These are phyloP conservation scores for Hydrangea macrophylla DNA, from an alignment of 148 eudicot genomes.

Conservation along the genomic window DNA sequence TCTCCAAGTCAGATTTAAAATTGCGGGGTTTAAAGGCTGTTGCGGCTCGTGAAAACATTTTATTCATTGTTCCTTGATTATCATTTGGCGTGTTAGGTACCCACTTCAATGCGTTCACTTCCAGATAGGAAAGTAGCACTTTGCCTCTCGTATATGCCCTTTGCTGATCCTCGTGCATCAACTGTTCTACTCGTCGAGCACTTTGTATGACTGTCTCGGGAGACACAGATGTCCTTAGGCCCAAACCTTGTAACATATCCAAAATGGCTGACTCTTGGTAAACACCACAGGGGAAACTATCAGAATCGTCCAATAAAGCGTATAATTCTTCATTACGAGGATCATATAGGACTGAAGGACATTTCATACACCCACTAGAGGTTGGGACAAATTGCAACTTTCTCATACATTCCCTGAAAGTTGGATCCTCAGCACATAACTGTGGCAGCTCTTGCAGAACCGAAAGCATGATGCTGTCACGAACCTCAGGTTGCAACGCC, in stretches of 20 bases:
- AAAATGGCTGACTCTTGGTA: slow-evolving; percentile 62
- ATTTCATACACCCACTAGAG: slow-evolving; percentile 52
- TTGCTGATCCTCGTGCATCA: slow-evolving; percentile 59
- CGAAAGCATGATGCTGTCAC: slow-evolving; percentile 78
- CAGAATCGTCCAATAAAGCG: slow-evolving; percentile 82
- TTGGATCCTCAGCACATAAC: slow-evolving; percentile 77
- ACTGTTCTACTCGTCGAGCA: slow-evolving; percentile 72
- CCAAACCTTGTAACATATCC: slow-evolving; percentile 81
- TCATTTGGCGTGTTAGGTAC: slow-evolving; percentile 40
- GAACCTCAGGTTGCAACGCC: slow-evolving; percentile 58
- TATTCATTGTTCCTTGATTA: slow-evolving; percentile 64
- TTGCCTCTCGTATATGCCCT: slow-evolving; percentile 76
- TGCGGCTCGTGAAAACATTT: slow-evolving; percentile 77
- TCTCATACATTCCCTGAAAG: slow-evolving; percentile 64
- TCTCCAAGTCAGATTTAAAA: slow-evolving; percentile 71
- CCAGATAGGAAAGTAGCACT: slow-evolving; percentile 83
- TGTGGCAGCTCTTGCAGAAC: slow-evolving; percentile 83
- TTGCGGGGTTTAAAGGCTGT: slow-evolving; percentile 67
- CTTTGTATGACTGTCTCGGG: slow-evolving; percentile 74
- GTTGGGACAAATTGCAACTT: slow-evolving; percentile 81
- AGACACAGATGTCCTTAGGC: slow-evolving; percentile 75
- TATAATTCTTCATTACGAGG: slow-evolving; percentile 91
- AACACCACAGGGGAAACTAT: slow-evolving; percentile 68
- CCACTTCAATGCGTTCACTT: slow-evolving; percentile 94
- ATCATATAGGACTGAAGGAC: slow-evolving; percentile 72